Percentiles rank a stretch among this genome's conserved stretches.
Conservation (phyloP, 1,139 yeast species). For the Yamadazyma spencermartinsiae region DNA sequence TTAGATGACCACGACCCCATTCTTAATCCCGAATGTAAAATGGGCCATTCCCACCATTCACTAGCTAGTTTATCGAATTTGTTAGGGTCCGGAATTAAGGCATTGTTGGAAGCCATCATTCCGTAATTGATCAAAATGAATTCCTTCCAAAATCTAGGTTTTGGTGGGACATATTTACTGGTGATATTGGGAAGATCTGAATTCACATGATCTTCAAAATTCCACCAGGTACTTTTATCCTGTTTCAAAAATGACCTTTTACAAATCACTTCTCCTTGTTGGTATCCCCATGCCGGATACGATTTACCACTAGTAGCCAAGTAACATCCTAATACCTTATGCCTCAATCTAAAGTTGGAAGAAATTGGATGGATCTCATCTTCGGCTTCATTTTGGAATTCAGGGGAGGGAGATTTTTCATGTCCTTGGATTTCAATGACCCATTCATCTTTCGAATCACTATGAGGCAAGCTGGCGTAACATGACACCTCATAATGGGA, state of each 20-base stretch:
- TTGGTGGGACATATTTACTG: constrained; percentile 56
- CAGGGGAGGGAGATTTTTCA: constrained; percentile 49
- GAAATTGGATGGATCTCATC: constrained; percentile 64
- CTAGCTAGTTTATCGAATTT: constrained; percentile 66
- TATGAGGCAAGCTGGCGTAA: constrained; percentile 54
- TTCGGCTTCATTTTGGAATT: constrained; percentile 41
- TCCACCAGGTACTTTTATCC: constrained; percentile 82
- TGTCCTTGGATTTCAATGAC: constrained; percentile 63
- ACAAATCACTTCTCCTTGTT: constrained; percentile 79
- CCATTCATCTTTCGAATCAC: constrained; percentile 75
- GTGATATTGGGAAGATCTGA: constrained; percentile 38
- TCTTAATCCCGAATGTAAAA: constrained; percentile 59
- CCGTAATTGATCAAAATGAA: constrained; percentile 69
- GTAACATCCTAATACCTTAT: constrained; percentile 67
- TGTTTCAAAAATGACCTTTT: constrained; percentile 47
- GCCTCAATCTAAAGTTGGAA: constrained; percentile 65
- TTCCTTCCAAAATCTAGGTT: constrained; percentile 68
- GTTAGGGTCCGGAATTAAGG: constrained; percentile 66
- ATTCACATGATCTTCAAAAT: constrained; percentile 67
- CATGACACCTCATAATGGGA: constrained; percentile 66
- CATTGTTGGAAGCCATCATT: constrained; percentile 79
- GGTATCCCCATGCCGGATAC: constrained; percentile 80
- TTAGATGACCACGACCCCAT: constrained; percentile 65
- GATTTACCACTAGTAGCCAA: constrained; percentile 70
- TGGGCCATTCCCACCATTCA: constrained; percentile 84